Base-by-base conservation (phyloP, 2,329 filamentous ascomycete species). In the Anisogramma anomala region DNA sequence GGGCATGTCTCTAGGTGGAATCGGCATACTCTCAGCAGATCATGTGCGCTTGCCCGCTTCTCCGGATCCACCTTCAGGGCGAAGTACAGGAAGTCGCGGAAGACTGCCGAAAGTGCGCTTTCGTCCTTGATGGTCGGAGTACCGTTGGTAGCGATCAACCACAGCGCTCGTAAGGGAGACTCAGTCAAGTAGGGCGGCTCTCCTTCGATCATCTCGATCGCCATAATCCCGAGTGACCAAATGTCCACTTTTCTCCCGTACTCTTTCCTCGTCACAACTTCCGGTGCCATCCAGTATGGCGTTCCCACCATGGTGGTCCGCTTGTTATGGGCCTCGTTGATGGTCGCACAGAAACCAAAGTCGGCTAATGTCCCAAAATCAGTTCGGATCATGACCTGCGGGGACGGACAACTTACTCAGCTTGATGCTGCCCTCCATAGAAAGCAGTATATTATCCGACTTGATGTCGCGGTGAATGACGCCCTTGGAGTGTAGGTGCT, bases 401-500 rank as follows among this genome's bases (percentile, higher is more conserved):
- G 33, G 23, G 9, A 6, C 41, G 53, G 33, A 15, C 22, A 30
- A 68, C 84, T 61, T 71, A 94, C 86, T 98, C 42, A 98, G 77
- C 65, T 98, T 98, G 63, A 98, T 96, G 59, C 88, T 89, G 47
- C 91, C 91, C 55, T 95, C 86, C 60, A 93, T 71, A 10, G 89
- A 94, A 25, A 98, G 70, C 28, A 98, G 69, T 49, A 98, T 94
- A 60, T 98, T 98, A 64, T 98, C 91, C 0, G 89, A 96, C 65
- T 98, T 98, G 68, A 98, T 98, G 57, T 98, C 91, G 55, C 91
- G 82, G 62, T 98, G 91, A 49, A 98, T 98, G 30, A 98, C 91
- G 42, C 88, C 88, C 64, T 96, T 96, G 11, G 88, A 95, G 59
- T 98, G 91, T 41, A 98, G 66, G 62, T 96, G 91, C 57, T 96